These are phyloP conservation scores for Candida albicans DNA, from an alignment of 1,139 yeast genomes.

Conservation along the genomic window DNA sequence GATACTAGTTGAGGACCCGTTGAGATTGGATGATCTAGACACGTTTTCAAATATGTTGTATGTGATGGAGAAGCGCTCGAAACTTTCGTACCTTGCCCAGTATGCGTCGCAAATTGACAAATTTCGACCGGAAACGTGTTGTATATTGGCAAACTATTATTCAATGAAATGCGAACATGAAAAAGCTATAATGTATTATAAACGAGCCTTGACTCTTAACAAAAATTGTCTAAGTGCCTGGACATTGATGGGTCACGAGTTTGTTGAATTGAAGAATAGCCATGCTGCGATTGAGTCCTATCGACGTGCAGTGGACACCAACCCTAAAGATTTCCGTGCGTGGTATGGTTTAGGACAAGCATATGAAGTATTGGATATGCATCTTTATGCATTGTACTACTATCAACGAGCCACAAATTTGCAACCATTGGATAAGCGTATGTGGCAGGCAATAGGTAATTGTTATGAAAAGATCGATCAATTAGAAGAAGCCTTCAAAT, in stretches of 20 bases:
- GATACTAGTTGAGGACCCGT: conserved; percentile 74
- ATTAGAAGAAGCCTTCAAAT: conserved; percentile 60
- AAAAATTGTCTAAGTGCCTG: conserved; percentile 87
- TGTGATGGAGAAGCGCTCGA: conserved; percentile 87
- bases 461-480: conserved; percentile 84
- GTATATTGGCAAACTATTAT: conserved; percentile 91
- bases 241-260: conserved; percentile 99
- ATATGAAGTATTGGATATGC: conserved; percentile 95
- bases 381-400: conserved; percentile 85
- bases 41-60: conserved; percentile 89
- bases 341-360: conserved; percentile 99
- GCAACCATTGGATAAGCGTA: conserved; percentile 85
- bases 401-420: conserved; percentile 89
- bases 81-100: conserved; percentile 85
- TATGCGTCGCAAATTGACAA: conserved; percentile 80
- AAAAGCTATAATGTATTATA: conserved; percentile 89
- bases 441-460: conserved; percentile 96
- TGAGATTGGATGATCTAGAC: conserved; percentile 86
- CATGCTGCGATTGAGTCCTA: conserved; percentile 98
- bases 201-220: conserved; percentile 81
- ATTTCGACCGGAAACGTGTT: conserved; percentile 92
- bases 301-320: conserved; percentile 88
- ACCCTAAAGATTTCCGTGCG: conserved; percentile 87
- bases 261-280: conserved; percentile 91
- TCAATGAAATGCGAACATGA: conserved; percentile 92